A percentile compares a stretch with the other conserved stretches of the same genome.
Evolutionary conservation across 352 stramenopile species (phyloP).

Genomic region (Blastocystis sp.): DNA sequence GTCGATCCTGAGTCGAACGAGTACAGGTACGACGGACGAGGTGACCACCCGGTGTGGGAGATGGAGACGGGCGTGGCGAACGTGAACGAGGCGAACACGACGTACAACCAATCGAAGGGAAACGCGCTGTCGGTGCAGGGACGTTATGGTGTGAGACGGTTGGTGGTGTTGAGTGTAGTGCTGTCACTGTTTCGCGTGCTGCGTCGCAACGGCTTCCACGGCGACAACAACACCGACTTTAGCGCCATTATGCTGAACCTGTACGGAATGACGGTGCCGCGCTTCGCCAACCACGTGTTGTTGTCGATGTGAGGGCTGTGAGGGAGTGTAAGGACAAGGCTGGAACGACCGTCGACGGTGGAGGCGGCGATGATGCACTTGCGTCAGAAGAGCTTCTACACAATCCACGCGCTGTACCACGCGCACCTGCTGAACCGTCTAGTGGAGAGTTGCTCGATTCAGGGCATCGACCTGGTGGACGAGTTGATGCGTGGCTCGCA

Average conservation of each 20-base stretch:
- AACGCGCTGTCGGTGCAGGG: slow-evolving; percentile 52
- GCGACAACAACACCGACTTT: slow-evolving; percentile 67
- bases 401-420: slow-evolving; percentile 48
- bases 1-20: slow-evolving; percentile 33
- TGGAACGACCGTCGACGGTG: neutral
- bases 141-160: slow-evolving; percentile 33
- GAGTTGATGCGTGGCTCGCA: slow-evolving; percentile 51
- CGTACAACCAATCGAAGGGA: slow-evolving; percentile 29
- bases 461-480: slow-evolving; percentile 61
- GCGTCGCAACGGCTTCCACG: slow-evolving; percentile 28
- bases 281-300: neutral
- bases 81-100: slow-evolving; percentile 59
- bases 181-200: slow-evolving; percentile 54
- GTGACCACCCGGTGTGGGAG: slow-evolving; percentile 1
- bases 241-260: slow-evolving; percentile 24
- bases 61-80: neutral
- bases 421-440: slow-evolving; percentile 57
- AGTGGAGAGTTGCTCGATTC: slow-evolving; percentile 51
- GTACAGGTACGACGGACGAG: slow-evolving; percentile 44
- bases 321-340: neutral
- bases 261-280: slow-evolving; percentile 36
- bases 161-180: slow-evolving; percentile 1
- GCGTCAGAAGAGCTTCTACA: slow-evolving; percentile 57
- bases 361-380: slow-evolving; percentile 32
- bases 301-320: slow-evolving; percentile 11